These are phyloP conservation scores for Thymus quinquecostatus DNA, from an alignment of 257 asterid species.

Conservation along the genomic window DNA sequence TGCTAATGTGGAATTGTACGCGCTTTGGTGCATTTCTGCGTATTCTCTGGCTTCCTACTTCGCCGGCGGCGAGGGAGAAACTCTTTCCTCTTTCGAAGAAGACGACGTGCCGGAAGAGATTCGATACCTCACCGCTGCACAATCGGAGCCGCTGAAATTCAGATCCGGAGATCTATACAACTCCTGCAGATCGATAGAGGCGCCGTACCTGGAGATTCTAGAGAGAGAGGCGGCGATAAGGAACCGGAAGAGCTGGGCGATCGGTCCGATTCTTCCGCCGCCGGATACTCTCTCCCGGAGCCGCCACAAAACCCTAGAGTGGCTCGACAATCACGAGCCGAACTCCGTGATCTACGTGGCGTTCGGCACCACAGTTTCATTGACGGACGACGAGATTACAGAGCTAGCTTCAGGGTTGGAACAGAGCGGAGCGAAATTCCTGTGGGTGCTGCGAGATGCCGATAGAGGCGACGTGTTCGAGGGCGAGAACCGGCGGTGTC, in stretches of 20 bases:
- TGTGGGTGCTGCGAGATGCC: slow-evolving; percentile 55
- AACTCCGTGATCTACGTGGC: slow-evolving; percentile 48
- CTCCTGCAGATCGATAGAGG: slow-evolving; percentile 48
- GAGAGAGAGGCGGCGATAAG: slow-evolving; percentile 27
- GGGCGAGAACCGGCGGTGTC: slow-evolving; percentile 19
- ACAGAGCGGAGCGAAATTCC: slow-evolving; percentile 46
- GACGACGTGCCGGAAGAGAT: slow-evolving; percentile 16
- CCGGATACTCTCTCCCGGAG: not conserved
- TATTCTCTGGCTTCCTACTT: slow-evolving; percentile 15
- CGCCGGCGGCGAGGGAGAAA: not conserved
- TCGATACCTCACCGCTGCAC: slow-evolving; percentile 13
- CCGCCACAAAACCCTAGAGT: slow-evolving; percentile 36
- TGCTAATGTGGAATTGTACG: slow-evolving; percentile 55
- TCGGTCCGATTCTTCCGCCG: slow-evolving; percentile 53
- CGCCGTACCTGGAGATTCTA: slow-evolving; percentile 33
- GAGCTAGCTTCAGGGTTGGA: slow-evolving; percentile 47
- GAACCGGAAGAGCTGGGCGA: slow-evolving; percentile 38
- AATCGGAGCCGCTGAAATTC: slow-evolving; percentile 15
- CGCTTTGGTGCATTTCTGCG: slow-evolving; percentile 46
- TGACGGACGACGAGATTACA: slow-evolving; percentile 39
- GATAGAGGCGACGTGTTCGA: slow-evolving; percentile 41
- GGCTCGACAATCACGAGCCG: slow-evolving; percentile 47
- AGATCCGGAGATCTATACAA: slow-evolving; percentile 47
- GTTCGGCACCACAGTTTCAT: slow-evolving; percentile 45
- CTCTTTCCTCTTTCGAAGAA: slow-evolving; percentile 8